phyloP scores from a whole-genome alignment of 108 stramenopile genomes.

The Nitzschia sp. region DNA sequence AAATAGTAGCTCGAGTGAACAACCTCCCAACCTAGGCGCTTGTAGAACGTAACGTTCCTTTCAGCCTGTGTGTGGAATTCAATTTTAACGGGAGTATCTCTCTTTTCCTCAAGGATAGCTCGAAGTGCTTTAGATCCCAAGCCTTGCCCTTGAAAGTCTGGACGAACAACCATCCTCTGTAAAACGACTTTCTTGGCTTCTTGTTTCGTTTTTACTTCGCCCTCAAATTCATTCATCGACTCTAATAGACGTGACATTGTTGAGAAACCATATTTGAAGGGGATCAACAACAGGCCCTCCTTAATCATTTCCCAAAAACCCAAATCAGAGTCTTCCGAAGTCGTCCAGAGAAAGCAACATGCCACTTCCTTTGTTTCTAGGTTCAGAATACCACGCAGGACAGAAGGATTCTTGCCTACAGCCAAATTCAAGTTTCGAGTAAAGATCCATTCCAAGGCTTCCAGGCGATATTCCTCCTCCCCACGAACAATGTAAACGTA shows the following conservation, averaged over 20 bases:
- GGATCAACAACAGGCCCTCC: constrained; percentile 16
- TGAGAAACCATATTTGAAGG: constrained; percentile 17
- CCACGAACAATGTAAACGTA: constrained; percentile 20
- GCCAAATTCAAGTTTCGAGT: constrained; percentile 11
- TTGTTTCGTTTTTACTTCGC: background rate
- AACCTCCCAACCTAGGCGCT: constrained; percentile 18
- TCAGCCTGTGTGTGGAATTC: constrained; percentile 19
- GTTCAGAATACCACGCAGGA: constrained; percentile 3
- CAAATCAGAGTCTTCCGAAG: background rate
- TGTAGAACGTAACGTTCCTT: constrained; percentile 31
- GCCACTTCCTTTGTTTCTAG: background rate
- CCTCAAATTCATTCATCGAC: constrained; percentile 4
- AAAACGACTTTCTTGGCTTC: background rate
- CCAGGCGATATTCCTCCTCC: constrained; percentile 13
- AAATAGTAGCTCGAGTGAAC: background rate
- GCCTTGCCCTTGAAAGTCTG: constrained; percentile 27
- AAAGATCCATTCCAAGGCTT: constrained; percentile 32
- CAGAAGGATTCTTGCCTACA: constrained; percentile 1
- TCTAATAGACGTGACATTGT: constrained; percentile 13
- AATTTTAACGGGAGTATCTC: background rate
- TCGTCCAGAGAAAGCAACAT: constrained; percentile 11
- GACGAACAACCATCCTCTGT: constrained; percentile 27
- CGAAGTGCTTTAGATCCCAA: constrained; percentile 18
- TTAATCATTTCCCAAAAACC: constrained; percentile 6
- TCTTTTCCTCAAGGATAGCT: background rate